phyloP scores from a whole-genome alignment of 768 basidiomycete species.

The Termitomyces heimii region DNA sequence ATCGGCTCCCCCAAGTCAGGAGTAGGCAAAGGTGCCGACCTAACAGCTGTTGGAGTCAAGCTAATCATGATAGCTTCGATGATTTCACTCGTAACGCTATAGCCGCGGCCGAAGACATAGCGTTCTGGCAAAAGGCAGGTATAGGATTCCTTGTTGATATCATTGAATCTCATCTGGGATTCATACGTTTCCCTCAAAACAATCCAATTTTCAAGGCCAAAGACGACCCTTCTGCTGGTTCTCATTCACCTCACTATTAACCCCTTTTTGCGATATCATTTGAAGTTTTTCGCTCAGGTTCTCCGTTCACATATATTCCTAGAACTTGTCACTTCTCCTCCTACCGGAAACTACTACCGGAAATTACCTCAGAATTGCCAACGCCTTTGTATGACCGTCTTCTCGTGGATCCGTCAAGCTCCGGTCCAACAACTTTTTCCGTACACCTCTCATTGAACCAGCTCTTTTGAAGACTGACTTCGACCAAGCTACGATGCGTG shows the following conservation, averaged over 20 bases:
- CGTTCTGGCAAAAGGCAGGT: background rate
- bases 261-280: background rate
- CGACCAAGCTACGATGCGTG: conserved; percentile 4
- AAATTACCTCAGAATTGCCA: conserved; percentile 3
- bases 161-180: conserved; percentile 1
- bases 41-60: conserved; percentile 15
- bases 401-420: conserved; percentile 8
- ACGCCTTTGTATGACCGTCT: conserved; percentile 2
- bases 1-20: conserved; percentile 27
- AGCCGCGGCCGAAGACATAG: background rate
- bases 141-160: background rate
- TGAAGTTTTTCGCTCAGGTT: background rate
- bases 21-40: conserved; percentile 19
- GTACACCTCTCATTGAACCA: conserved; percentile 6
- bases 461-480: conserved; percentile 1
- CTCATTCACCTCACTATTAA: background rate
- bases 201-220: background rate
- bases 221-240: background rate
- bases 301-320: background rate
- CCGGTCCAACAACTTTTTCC: conserved; percentile 2
- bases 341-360: conserved; percentile 4
- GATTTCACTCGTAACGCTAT: background rate
- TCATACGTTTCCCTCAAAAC: background rate
- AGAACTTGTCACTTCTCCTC: conserved; percentile 2
- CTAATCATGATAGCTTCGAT: conserved; percentile 8